Conservation (phyloP, 208 protist genomes). For the Blastocrithidia nonstop region DNA sequence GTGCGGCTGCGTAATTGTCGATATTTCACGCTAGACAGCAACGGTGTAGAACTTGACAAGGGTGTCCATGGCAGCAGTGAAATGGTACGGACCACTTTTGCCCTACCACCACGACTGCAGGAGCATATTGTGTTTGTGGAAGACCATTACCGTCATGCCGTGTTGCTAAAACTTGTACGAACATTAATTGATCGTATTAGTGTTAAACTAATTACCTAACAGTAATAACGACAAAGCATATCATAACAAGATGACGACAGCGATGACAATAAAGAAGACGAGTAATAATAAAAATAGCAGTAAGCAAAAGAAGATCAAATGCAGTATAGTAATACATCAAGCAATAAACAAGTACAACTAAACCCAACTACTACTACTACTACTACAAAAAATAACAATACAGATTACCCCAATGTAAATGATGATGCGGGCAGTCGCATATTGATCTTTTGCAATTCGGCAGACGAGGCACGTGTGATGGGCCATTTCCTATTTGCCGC, state of each 20-base stretch:
- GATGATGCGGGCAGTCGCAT: conserved; percentile 48
- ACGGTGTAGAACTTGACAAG: conserved; percentile 24
- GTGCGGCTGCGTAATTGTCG: conserved; percentile 75
- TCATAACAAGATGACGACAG: conserved; percentile 6
- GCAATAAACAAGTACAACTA: background rate
- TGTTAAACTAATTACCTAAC: background rate
- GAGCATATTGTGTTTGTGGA: conserved; percentile 77
- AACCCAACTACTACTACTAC: background rate
- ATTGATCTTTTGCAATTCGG: conserved; percentile 70
- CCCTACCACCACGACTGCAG: conserved; percentile 67
- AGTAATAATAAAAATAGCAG: background rate
- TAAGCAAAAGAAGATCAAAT: background rate
- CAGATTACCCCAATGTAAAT: conserved; percentile 24
- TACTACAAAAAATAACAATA: too few species aligned
- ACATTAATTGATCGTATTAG: conserved; percentile 17
- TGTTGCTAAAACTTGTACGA: conserved; percentile 70
- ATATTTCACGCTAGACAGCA: conserved; percentile 61
- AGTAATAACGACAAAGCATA: conserved; percentile 5
- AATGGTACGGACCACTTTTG: conserved; percentile 39
- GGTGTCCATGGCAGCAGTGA: background rate
- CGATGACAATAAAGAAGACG: conserved; percentile 9
- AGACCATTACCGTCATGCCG: conserved; percentile 63
- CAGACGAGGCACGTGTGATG: conserved; percentile 79
- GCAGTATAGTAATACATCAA: conserved; percentile 2
- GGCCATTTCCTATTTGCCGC: conserved; percentile 72